phyloP scores from a whole-genome alignment of 805 yeast genomes.

The Wickerhamiella allomyrinae region DNA sequence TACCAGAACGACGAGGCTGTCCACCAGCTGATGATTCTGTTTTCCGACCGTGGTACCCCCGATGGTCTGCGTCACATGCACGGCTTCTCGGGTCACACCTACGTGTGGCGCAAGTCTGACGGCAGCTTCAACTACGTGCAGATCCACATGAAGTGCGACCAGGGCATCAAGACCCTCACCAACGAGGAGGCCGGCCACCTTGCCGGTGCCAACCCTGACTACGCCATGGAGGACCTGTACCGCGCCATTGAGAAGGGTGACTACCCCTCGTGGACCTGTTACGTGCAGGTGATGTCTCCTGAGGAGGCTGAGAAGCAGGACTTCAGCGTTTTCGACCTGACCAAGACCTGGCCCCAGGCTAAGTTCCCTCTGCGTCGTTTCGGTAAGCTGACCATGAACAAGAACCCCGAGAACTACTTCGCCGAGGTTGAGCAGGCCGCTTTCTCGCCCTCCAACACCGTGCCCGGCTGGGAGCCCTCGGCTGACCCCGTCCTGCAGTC shows the following conservation, averaged over 20 bases:
- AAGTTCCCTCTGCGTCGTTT: slow-evolving; percentile 41
- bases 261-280: slow-evolving; percentile 37
- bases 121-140: slow-evolving; percentile 42
- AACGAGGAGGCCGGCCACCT: slow-evolving; percentile 34
- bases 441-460: slow-evolving; percentile 58
- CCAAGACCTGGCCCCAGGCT: slow-evolving; percentile 45
- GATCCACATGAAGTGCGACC: slow-evolving; percentile 38
- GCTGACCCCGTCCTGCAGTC: slow-evolving; percentile 70
- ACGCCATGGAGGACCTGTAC: slow-evolving; percentile 31
- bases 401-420: slow-evolving; percentile 43
- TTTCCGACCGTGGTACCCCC: slow-evolving; percentile 50
- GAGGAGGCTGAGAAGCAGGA: slow-evolving; percentile 39
- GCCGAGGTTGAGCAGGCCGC: slow-evolving; percentile 43
- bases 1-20: slow-evolving; percentile 40
- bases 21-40: slow-evolving; percentile 44
- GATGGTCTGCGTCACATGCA: slow-evolving; percentile 40
- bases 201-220: slow-evolving; percentile 39
- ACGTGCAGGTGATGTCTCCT: slow-evolving; percentile 46
- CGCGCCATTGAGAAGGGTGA: slow-evolving; percentile 35
- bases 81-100: slow-evolving; percentile 54
- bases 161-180: slow-evolving; percentile 34
- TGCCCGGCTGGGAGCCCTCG: slow-evolving; percentile 61
- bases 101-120: slow-evolving; percentile 38
- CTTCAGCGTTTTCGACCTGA: slow-evolving; percentile 38
- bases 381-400: slow-evolving; percentile 41